A percentile compares a stretch with the other conserved stretches of the same genome.
Evolutionary conservation across 164 flowering plant genomes (phyloP).

Genomic region (Aristolochia californica): DNA sequence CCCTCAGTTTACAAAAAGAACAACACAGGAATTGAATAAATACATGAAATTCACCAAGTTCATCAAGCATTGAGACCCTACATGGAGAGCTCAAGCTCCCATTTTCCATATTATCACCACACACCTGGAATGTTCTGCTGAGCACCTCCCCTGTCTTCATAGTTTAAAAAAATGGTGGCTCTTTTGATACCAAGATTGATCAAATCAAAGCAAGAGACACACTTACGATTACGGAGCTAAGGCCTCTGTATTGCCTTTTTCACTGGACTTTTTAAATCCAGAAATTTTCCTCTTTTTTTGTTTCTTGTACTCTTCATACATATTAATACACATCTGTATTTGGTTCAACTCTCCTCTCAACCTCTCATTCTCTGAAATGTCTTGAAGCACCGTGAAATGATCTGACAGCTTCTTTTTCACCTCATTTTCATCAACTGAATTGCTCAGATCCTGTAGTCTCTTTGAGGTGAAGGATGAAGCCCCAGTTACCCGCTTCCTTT

Average conservation of each 20-base stretch:
- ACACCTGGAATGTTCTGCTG: too few species aligned
- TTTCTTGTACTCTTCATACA: constrained; percentile 45
- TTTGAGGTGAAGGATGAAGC: constrained; percentile 1
- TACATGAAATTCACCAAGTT: too few species aligned
- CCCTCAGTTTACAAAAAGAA: too few species aligned
- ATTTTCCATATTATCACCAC: too few species aligned
- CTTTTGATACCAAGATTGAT: too few species aligned
- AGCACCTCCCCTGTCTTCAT: too few species aligned
- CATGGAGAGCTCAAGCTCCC: too few species aligned
- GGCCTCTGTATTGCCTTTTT: neutral
- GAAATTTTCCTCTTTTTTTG: constrained; percentile 24
- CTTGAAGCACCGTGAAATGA: constrained; percentile 43
- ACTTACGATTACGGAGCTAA: neutral
- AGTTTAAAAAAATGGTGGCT: too few species aligned
- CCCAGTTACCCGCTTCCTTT: constrained; percentile 33
- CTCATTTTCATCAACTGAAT: constrained; percentile 28
- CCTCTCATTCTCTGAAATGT: constrained; percentile 52
- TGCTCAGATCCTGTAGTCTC: neutral
- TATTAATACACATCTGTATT: constrained; percentile 23
- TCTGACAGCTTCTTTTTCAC: constrained; percentile 43
- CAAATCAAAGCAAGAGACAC: neutral
- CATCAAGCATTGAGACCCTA: too few species aligned
- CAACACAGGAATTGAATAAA: too few species aligned
- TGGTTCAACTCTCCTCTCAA: constrained; percentile 45
- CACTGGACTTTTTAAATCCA: constrained; percentile 4